Evolutionary conservation across 805 yeast genomes (phyloP).

Genomic region (Ogataea corticis): DNA sequence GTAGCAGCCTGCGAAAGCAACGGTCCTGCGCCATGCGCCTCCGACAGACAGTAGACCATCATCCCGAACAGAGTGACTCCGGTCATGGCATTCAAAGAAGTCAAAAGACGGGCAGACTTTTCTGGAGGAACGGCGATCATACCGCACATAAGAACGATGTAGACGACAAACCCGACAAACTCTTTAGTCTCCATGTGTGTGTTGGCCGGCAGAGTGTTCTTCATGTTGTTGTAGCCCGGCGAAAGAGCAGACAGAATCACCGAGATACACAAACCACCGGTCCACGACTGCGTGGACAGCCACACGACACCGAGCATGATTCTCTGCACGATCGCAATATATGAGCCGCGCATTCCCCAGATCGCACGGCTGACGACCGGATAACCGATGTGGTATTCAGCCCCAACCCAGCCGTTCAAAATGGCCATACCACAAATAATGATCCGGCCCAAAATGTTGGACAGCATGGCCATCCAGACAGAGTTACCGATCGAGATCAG

Average conservation of each 20-base stretch:
- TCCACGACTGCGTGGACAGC: constrained; percentile 45
- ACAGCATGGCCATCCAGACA: constrained; percentile 40
- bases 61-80: constrained; percentile 27
- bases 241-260: constrained; percentile 41
- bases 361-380: constrained; percentile 44
- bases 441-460: constrained; percentile 45
- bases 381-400: constrained; percentile 51
- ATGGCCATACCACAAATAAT: constrained; percentile 45
- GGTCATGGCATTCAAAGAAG: constrained; percentile 25
- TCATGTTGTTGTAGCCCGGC: constrained; percentile 34
- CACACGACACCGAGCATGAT: constrained; percentile 47
- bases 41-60: constrained; percentile 28
- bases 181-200: constrained; percentile 42
- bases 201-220: constrained; percentile 13
- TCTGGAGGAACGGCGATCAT: constrained; percentile 32
- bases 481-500: constrained; percentile 29
- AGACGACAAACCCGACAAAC: constrained; percentile 44
- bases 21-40: constrained; percentile 34
- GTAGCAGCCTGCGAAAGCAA: constrained; percentile 18
- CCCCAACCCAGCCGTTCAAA: constrained; percentile 51
- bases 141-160: constrained; percentile 39
- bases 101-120: constrained; percentile 25
- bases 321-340: constrained; percentile 43
- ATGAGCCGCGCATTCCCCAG: constrained; percentile 49
- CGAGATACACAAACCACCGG: constrained; percentile 47